A percentile compares a stretch with the other conserved stretches of the same genome.
Conservation (phyloP, 1,284 basidiomycete genomes). For the Marasmius oreades region DNA sequence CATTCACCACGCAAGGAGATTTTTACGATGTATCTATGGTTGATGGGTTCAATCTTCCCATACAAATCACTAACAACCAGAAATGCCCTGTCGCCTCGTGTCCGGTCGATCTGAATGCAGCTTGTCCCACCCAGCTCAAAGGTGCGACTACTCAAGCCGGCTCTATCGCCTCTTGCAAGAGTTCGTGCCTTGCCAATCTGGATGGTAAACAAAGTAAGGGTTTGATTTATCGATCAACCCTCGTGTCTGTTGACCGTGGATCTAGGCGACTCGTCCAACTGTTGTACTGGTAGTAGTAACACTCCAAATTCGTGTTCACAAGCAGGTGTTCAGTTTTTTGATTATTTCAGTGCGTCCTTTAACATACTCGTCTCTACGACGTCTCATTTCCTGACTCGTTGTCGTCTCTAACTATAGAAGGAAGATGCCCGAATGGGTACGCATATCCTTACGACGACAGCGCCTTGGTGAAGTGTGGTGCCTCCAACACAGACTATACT, state of each 20-base stretch:
- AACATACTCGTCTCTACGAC: background rate
- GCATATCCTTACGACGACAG: background rate
- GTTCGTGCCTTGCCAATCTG: conserved; percentile 2
- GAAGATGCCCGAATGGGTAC: background rate
- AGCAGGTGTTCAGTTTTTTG: conserved; percentile 1
- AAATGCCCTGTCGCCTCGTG: background rate
- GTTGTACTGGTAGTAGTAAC: background rate
- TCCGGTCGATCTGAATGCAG: background rate
- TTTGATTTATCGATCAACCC: background rate
- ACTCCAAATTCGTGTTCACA: background rate
- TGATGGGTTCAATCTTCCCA: background rate
- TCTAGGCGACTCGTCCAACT: background rate
- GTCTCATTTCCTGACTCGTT: background rate
- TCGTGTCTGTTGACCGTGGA: no score
- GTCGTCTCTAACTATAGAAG: background rate
- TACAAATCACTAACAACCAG: conserved; percentile 1
- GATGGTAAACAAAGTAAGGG: background rate
- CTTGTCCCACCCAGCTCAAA: background rate
- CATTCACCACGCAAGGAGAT: background rate
- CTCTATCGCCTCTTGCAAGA: background rate
- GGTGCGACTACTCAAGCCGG: background rate
- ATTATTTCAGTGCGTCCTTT: conserved; percentile 1
- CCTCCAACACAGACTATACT: background rate
- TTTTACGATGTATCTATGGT: background rate
- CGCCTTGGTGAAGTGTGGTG: background rate